Base-by-base conservation (phyloP, 331 rosid genomes). In the Acacia concinna region DNA sequence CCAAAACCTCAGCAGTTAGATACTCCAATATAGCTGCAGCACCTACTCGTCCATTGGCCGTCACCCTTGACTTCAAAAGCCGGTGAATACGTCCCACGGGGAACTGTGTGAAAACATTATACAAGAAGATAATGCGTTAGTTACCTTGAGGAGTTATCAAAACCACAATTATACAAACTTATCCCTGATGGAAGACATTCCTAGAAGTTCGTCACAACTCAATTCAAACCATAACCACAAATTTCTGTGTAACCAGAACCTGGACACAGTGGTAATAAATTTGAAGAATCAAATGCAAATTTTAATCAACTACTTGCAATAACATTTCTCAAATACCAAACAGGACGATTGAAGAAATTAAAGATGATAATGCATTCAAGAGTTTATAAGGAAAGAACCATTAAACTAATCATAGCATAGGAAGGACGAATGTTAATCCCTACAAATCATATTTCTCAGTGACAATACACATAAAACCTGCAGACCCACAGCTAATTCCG, bases 1-100 rank as follows among this genome's bases (percentile, higher is more conserved):
- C 91, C 84, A 90, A 77, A 68, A 90, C 91, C 79, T 90, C 90
- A 5, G 91, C 89, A 14, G 90, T 89, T 69, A 84, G 73, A 46
- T 89, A 87, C 77, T 89, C 91, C 17, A 85, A 44, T 37, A 78
- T 85, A 40, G 85, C 88, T 5, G 88, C 83, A 18, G 85, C 88
- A 23, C 88, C 83, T 14, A 85, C 88, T 81, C 83, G 75, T 78
- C 88, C 88, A 17, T 74, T 80, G 8, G 88, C 85, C 1, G 85
- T 78, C 40, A 79, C 83, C 85, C 88, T 81, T 7, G 76, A 60
- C 79, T 81, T 81, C 81, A 85, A 67, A 75, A 85, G 88, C 4
- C 88, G 83, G 49, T 85, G 88, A 47, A 85, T 85, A 3, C 88
- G 83, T 15, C 88, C 88, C 31, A 85, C 88, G 3, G 83, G 85